phyloP scores from a whole-genome alignment of 129 eudicot genomes.

The Centaurea solstitialis region DNA sequence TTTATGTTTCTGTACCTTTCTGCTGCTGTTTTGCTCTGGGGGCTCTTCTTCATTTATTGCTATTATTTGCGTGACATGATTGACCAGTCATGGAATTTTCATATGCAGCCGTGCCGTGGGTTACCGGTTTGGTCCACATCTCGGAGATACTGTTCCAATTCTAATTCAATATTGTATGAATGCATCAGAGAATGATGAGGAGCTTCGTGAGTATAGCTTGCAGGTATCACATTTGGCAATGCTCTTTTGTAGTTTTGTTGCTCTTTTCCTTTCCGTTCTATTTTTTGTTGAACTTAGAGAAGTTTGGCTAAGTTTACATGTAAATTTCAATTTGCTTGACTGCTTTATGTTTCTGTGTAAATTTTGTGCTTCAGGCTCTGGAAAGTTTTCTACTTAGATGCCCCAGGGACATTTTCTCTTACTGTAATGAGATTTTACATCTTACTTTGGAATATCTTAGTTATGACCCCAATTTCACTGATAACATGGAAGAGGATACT shows the following conservation, averaged over 20 bases:
- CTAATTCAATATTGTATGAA: slow-evolving; percentile 76
- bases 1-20: background rate
- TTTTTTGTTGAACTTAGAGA: background rate
- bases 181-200: slow-evolving; percentile 99
- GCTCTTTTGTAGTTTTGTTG: background rate
- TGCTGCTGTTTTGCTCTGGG: background rate
- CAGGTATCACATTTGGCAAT: slow-evolving; percentile 57
- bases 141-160: slow-evolving; percentile 93
- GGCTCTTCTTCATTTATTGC: background rate
- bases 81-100: slow-evolving; percentile 10
- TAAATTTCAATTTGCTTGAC: slow-evolving; percentile 2
- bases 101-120: slow-evolving; percentile 91
- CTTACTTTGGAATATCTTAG: slow-evolving; percentile 90
- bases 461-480: slow-evolving; percentile 98
- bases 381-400: slow-evolving; percentile 97
- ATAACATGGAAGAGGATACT: slow-evolving; percentile 97
- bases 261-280: background rate
- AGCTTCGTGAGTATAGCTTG: slow-evolving; percentile 97
- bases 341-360: background rate
- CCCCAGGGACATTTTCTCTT: slow-evolving; percentile 84
- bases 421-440: slow-evolving; percentile 79
- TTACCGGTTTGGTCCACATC: slow-evolving; percentile 97
- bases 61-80: background rate
- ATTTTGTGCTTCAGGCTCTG: slow-evolving; percentile 63
- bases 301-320: background rate